Evolutionary conservation across 1,139 yeast species (phyloP).

Genomic region (Pichia sp.): DNA sequence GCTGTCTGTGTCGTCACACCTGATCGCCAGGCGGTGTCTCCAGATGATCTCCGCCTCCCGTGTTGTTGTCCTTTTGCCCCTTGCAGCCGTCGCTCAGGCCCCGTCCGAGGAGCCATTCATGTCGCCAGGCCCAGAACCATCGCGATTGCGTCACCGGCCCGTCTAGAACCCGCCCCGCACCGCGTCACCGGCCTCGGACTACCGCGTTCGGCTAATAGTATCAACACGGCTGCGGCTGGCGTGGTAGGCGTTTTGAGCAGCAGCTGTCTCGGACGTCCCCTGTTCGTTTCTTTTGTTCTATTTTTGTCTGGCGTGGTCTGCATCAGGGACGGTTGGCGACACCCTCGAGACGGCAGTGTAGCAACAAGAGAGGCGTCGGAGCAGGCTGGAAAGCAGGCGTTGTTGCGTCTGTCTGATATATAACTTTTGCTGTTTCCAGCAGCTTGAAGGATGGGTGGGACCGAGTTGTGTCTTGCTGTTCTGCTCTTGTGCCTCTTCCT

Average conservation of each 20-base stretch:
- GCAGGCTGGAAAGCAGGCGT: neutral
- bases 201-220: neutral
- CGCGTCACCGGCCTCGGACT: neutral
- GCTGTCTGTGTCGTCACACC: no score
- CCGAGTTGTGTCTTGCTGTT: no score
- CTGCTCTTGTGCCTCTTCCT: no score
- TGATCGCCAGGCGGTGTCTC: no score
- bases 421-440: neutral
- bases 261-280: neutral
- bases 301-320: slow-evolving; percentile 30
- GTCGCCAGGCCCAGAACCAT: neutral
- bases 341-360: neutral
- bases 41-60: neutral
- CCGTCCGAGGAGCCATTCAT: neutral
- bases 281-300: slow-evolving; percentile 26
- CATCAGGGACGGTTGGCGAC: neutral
- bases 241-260: neutral
- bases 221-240: neutral
- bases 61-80: slow-evolving; percentile 1
- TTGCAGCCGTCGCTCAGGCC: neutral
- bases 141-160: neutral
- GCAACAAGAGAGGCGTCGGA: neutral
- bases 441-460: neutral
- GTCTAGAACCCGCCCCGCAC: neutral
- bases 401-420: neutral